Conservation (phyloP, 768 basidiomycete genomes). For the Stropharia rugosoannulata region DNA sequence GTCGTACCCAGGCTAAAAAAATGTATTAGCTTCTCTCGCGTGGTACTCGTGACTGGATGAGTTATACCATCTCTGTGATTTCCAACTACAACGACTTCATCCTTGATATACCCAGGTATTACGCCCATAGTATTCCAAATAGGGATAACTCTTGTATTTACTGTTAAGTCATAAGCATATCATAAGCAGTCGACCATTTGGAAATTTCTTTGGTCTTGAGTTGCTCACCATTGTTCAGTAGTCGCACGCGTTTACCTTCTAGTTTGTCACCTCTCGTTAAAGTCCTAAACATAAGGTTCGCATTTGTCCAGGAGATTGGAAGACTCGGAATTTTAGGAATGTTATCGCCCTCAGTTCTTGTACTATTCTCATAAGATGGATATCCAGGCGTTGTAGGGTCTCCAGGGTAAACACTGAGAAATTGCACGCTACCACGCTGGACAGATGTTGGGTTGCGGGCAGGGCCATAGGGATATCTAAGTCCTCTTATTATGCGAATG, state of each 20-base stretch:
- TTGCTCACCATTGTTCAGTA: slow-evolving; percentile 51
- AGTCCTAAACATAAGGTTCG: slow-evolving; percentile 51
- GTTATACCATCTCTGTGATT: slow-evolving; percentile 79
- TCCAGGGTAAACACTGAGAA: slow-evolving; percentile 63
- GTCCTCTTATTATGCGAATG: neutral
- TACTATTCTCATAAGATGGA: slow-evolving; percentile 83
- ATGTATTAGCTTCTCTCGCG: neutral
- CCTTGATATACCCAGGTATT: slow-evolving; percentile 77
- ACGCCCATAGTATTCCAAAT: slow-evolving; percentile 89
- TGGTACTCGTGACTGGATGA: slow-evolving; percentile 1
- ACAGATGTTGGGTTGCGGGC: slow-evolving; percentile 85
- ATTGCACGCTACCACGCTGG: slow-evolving; percentile 84
- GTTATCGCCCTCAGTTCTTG: slow-evolving; percentile 59
- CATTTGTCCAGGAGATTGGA: slow-evolving; percentile 90
- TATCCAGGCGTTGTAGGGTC: slow-evolving; percentile 89
- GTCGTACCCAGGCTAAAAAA: slow-evolving; percentile 51
- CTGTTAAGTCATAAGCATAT: slow-evolving; percentile 27
- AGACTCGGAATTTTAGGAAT: slow-evolving; percentile 79
- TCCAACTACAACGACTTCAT: slow-evolving; percentile 83
- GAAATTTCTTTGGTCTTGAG: neutral
- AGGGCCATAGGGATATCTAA: slow-evolving; percentile 74
- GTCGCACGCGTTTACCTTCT: slow-evolving; percentile 37
- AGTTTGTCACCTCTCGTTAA: slow-evolving; percentile 14
- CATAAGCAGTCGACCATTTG: neutral
- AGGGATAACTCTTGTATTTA: slow-evolving; percentile 77